Conservation (phyloP, 179 eudicot species). For the Spinacia oleracea region DNA sequence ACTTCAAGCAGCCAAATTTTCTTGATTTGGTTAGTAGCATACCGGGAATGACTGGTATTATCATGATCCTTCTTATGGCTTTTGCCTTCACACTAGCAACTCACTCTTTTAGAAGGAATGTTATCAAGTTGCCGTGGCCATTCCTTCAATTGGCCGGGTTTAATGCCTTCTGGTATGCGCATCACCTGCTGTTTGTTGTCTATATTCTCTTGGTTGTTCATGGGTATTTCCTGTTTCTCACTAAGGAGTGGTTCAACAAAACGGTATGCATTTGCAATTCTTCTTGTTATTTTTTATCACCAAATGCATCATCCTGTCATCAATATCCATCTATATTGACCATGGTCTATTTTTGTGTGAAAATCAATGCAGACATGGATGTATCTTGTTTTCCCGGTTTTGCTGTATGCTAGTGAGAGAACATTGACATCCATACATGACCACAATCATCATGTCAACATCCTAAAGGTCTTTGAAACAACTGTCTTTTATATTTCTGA, state of each 20-base stretch:
- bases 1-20: conserved; percentile 62
- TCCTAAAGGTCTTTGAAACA: conserved; percentile 57
- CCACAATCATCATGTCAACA: conserved; percentile 53
- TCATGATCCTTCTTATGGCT: conserved; percentile 70
- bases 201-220: conserved; percentile 70
- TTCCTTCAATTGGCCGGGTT: conserved; percentile 82
- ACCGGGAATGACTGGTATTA: conserved; percentile 66
- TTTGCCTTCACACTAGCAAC: conserved; percentile 79
- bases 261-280: conserved; percentile 53
- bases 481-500: not conserved
- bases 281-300: not conserved
- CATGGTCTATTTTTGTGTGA: conserved; percentile 1
- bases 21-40: conserved; percentile 46
- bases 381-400: conserved; percentile 69
- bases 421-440: conserved; percentile 56
- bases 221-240: conserved; percentile 70
- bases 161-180: conserved; percentile 95
- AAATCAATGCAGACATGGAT: conserved; percentile 81
- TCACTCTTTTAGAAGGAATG: conserved; percentile 85
- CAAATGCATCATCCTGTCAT: not conserved
- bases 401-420: conserved; percentile 68
- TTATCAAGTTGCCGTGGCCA: conserved; percentile 73
- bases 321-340: not conserved
- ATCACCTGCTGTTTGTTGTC: conserved; percentile 70
- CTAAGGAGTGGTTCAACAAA: conserved; percentile 66